Percentiles rank a stretch among this genome's conserved stretches.
phyloP scores from a whole-genome alignment of 345 rosid species.

The Eutrema japonicum region DNA sequence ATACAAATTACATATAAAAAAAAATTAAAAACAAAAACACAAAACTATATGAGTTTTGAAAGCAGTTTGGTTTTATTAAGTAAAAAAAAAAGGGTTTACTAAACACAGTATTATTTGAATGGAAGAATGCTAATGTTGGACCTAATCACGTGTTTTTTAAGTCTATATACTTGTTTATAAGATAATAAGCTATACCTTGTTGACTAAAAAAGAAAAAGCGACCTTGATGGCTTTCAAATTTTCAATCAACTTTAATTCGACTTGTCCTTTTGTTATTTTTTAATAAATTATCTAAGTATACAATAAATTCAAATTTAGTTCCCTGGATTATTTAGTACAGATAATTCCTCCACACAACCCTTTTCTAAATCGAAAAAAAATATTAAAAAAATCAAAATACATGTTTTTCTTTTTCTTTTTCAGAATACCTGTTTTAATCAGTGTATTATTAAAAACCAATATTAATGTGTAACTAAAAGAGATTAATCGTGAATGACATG shows the following conservation, averaged over 20 bases:
- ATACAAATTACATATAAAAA: too few relatives aligned
- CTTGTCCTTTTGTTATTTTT: neutral
- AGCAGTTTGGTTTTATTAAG: neutral
- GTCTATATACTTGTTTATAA: neutral
- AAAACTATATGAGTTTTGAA: too few relatives aligned
- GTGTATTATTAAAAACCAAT: neutral
- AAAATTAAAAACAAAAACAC: too few relatives aligned
- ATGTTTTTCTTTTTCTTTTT: too few relatives aligned
- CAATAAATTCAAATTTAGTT: neutral
- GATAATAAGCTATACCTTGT: neutral
- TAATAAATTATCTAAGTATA: neutral
- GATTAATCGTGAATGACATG: neutral
- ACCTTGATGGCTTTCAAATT: constrained; percentile 5
- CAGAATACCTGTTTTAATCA: neutral
- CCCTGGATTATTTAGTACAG: too few relatives aligned
- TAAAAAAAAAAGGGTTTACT: neutral
- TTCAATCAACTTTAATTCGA: neutral
- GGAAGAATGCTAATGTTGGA: neutral
- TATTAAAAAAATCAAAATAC: too few relatives aligned
- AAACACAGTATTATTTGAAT: neutral
- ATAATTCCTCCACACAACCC: neutral
- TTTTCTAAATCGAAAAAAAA: neutral
- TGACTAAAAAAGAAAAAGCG: too few relatives aligned
- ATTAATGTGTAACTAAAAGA: neutral
- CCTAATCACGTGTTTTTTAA: neutral